Conservation (phyloP, 495 filamentous ascomycete genomes). For the Penicillium herquei region DNA sequence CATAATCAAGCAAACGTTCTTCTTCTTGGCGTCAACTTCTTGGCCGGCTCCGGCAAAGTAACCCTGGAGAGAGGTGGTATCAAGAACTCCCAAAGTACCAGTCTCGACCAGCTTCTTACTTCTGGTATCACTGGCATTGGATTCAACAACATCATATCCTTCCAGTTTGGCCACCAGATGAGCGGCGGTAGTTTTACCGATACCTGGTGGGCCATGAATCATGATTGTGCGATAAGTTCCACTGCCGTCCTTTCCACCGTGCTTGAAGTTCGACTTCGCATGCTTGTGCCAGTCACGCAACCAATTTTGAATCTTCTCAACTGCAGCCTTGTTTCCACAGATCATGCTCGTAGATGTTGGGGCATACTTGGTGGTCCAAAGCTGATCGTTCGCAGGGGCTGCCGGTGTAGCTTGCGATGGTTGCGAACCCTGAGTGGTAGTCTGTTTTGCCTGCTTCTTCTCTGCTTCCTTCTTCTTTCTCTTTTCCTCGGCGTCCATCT, state of each 20-base stretch:
- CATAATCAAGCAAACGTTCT: conserved; percentile 95
- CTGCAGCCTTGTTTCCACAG: conserved; percentile 88
- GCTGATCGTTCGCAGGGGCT: conserved; percentile 55
- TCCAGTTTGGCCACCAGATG: conserved; percentile 91
- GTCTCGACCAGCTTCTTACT: conserved; percentile 95
- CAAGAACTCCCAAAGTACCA: conserved; percentile 80
- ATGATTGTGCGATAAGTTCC: conserved; percentile 81
- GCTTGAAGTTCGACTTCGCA: conserved; percentile 71
- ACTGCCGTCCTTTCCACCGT: conserved; percentile 75
- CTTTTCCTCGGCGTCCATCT: conserved; percentile 69
- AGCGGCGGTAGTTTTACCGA: conserved; percentile 96
- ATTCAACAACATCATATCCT: conserved; percentile 91
- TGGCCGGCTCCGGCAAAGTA: conserved; percentile 87
- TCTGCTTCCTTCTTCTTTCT: conserved; percentile 51
- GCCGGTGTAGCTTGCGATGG: conserved; percentile 20
- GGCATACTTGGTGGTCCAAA: conserved; percentile 97
- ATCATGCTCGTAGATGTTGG: conserved; percentile 81
- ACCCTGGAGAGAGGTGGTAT: conserved; percentile 88
- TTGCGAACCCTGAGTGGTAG: conserved; percentile 14
- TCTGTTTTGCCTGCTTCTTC: conserved; percentile 34
- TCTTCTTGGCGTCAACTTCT: conserved; percentile 75
- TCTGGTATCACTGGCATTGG: conserved; percentile 94
- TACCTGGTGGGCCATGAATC: conserved; percentile 91
- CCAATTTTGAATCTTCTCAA: conserved; percentile 89
- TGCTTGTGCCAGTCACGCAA: conserved; percentile 75